These are phyloP conservation scores for Lactarius indigo DNA, from an alignment of 768 basidiomycete species.

Conservation along the genomic window DNA sequence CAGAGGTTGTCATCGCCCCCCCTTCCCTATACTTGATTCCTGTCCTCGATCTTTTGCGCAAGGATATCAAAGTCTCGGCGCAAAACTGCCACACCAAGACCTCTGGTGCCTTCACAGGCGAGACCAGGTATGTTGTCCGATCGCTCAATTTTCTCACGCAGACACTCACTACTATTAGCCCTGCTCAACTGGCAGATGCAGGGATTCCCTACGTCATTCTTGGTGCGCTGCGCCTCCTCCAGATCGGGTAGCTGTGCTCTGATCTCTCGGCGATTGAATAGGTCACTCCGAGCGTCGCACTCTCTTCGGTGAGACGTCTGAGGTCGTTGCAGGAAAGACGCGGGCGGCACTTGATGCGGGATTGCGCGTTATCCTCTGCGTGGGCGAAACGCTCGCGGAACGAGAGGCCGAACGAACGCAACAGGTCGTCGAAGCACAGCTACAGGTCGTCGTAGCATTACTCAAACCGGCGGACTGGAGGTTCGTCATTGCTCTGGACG, in stretches of 20 bases:
- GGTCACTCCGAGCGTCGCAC: constrained; percentile 97
- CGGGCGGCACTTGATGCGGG: constrained; percentile 71
- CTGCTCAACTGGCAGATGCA: constrained; percentile 82
- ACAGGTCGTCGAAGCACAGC: constrained; percentile 76
- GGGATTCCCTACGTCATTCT: constrained; percentile 88
- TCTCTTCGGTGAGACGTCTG: constrained; percentile 85
- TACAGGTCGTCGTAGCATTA: constrained; percentile 66
- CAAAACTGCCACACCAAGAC: constrained; percentile 88
- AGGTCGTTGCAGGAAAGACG: constrained; percentile 81
- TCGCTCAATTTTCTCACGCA: background rate
- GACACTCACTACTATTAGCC: constrained; percentile 40
- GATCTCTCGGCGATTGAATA: constrained; percentile 29
- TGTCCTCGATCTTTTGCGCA: constrained; percentile 55
- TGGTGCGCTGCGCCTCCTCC: constrained; percentile 43
- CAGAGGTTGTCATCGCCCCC: constrained; percentile 93
- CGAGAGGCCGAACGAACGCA: constrained; percentile 77
- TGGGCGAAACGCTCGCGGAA: constrained; percentile 90
- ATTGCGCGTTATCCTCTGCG: constrained; percentile 89
- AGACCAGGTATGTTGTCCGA: constrained; percentile 67
- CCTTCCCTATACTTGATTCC: constrained; percentile 85
- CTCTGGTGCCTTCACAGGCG: constrained; percentile 93
- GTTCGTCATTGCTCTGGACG: constrained; percentile 41
- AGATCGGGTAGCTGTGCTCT: constrained; percentile 8
- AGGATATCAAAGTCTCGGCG: constrained; percentile 76
- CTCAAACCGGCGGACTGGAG: constrained; percentile 73